Base-by-base conservation (phyloP, 2,329 filamentous ascomycete species). In the Alternaria atra region DNA sequence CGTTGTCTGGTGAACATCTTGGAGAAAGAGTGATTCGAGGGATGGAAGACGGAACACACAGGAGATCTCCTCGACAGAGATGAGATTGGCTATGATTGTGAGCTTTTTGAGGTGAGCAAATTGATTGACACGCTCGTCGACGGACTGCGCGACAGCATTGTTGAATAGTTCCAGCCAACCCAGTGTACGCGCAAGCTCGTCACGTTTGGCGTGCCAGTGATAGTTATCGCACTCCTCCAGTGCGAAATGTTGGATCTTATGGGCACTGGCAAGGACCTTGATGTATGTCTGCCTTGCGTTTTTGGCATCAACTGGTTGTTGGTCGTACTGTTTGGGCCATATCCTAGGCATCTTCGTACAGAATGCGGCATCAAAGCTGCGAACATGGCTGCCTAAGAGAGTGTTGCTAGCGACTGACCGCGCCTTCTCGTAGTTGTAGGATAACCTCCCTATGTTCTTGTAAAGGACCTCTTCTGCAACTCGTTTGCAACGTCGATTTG, bases 1-100 rank as follows among this genome's bases (percentile, higher is more conserved):
- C 4, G 35, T 50, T 6, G 57, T 52, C 20, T 53, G 52, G 29
- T 39, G 39, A 6, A 60, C 13, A 2, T 6, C 4, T 1, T 4
- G 0, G 0, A 63, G 25, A 9, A 4, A 8, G 12, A 63, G 37
- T 2, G n/a, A 10, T 8, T 44, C 3, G 5, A 63, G 52, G 5
- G 60, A 53, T 5, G 56, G 60, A 12, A 63, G 52, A 15, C 48
- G 37, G 23, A 63, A 57, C 4, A 60, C 6, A 2, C 32, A 43
- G 5, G 47, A 48, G 10, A 63, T 9, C 1, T 53, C 32, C 29
- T 60, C 52, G 15, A 63, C 10, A 1, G 42, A 37, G 13, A 53
- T 2, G 10, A 12, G 1, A 2, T 17, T 5, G 12, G 13, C 4
- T 10, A 7, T 15, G 1, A 60, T 48, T 0, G n/a, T 30, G 15